Evolutionary conservation across 2,329 filamentous ascomycete genomes (phyloP), one percentile per base, ranked within the genome.

Genomic region (Cladosporium sp.): DNA sequence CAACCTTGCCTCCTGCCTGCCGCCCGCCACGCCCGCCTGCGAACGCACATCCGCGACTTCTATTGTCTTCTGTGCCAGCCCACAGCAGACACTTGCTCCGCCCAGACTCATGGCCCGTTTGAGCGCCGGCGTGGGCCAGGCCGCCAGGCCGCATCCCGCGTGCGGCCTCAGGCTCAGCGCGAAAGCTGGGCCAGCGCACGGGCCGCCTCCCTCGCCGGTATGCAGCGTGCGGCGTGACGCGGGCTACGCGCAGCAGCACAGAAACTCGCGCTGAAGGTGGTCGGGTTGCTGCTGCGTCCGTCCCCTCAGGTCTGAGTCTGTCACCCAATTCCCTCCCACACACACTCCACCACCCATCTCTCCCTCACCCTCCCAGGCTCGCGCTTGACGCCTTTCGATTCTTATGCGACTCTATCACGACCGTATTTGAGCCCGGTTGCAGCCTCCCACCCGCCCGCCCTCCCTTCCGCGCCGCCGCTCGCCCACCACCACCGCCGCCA

Each of bases 401-500:
- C 19, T 38, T 16, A 50, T 43, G 48, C 48, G 48, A 40, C 16
- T 13, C n/a, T 43, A 9, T 31, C 35, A 31, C 11, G 11, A 19
- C 32, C 32, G 48, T 18, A 31, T 9, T 41, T 50, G 48, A 50
- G 31, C 14, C 40, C 18, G 16, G 14, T 32, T 50, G 46, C 22
- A 49, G 35, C 37, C 35, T 10, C 22, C 16, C 9, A 37, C 33
- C 13, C 40, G 40, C 32, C 48, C 28, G 31, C 11, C 40, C 18
- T 14, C 8, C 31, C 18, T 35, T 50, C 48, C 41, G 40, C 46
- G 38, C 46, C 46, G 46, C 28, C 38, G 14, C 14, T 33, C 48
- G 32, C 46, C 48, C 48, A 43, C 46, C 46, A 49, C 46, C 22
- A 37, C 38, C 10, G 13, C 8, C 37, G n/a, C 34, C 34, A 35